Evolutionary conservation across 176 grass and related monocot genomes (phyloP), one percentile per base, ranked within the genome.

Genomic region (Avena atlantica): DNA sequence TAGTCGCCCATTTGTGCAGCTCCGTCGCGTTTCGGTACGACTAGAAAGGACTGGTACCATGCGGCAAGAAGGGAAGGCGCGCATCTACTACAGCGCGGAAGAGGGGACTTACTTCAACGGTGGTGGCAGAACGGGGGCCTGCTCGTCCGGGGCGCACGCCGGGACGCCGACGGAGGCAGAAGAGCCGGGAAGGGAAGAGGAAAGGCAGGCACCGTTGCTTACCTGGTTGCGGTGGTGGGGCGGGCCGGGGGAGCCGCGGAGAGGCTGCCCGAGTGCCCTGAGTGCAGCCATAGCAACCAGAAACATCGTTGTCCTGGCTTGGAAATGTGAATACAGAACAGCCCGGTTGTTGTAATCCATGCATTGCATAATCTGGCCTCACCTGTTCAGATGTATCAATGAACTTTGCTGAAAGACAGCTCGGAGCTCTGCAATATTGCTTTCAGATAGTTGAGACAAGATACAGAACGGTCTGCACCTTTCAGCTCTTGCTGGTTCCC

Each of bases 281-380:
- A n/a, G n/a, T 74, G 36, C 42, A 74, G 80, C 53, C 31, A 83
- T 73, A 65, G 25, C 80, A 69, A 80, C 75, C 42, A 84, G 57
- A 75, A 68, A 15, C 29, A 14, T 5, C 1, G 44, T 31, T 55
- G 63, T 48, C 40, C 55, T 50, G 21, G 55, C 2, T 8, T 50
- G 66, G 23, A 77, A 37, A 65, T 87, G 73, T 47, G n/a, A 53
- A 56, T 64, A 49, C 47, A 71, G 21, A 86, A 53, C 52, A 81
- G 52, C 37, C 29, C 19, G 47, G 62, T 31, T 63, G 51, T 9
- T 19, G 48, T 16, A 44, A 40, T 84, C 47, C 16, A 15, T 64
- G 52, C 53, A 83, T 23, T 57, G 82, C 78, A 89, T 31, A 78
- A 69, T 88, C 60, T 91, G 76, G 58, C 81, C 40, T 82, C 63